Evolutionary conservation across 108 stramenopile species (phyloP), one percentile per base, ranked within the genome.

Genomic region (Seminavis robusta): DNA sequence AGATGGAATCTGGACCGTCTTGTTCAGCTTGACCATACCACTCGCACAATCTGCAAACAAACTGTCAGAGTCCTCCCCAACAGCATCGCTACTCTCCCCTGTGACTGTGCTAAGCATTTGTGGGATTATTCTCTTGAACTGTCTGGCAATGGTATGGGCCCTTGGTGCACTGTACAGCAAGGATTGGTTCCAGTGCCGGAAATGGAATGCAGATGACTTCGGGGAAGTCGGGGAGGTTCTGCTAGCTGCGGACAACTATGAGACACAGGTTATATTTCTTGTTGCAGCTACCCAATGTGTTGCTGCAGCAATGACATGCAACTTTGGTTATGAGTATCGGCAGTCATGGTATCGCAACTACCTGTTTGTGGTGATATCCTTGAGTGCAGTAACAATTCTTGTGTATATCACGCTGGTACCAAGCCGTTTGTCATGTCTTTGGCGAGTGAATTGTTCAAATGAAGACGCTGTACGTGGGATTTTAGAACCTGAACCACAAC

Each of bases 101-200:
- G 59, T 67, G 32, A 83, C 86, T 0, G n/a, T 83, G 48, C 56
- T 53, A 15, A 72, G 66, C 60, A 52, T 49, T 30, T 61, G 67
- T 27, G 86, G 86, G 20, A 42, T 83, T 23, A 61, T 88, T 3
- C 50, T 55, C 13, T 68, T 73, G 40, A 83, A 88, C 51, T 67
- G 79, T 26, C 30, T 76, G 1, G 80, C 78, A 52, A 41, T 64
- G 2, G 60, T 75, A 9, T 47, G 68, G 33, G 77, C 56, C 21
- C 67, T 88, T 4, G 42, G 41, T 26, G 41, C 54, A 31, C 68
- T 88, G 9, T 62, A 48, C 25, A 3, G 33, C 6, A 74, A 88
- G 57, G 73, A 77, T 61, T 83, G 81, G 79, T 83, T 63, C 47
- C 65, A 70, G 36, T 83, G 86, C 60, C 42, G 86, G 31, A 79